A percentile compares a stretch with the other conserved stretches of the same genome.
These are phyloP conservation scores for Cladosporium cucumerinum DNA, from an alignment of 2,329 filamentous ascomycete species.

Conservation along the genomic window DNA sequence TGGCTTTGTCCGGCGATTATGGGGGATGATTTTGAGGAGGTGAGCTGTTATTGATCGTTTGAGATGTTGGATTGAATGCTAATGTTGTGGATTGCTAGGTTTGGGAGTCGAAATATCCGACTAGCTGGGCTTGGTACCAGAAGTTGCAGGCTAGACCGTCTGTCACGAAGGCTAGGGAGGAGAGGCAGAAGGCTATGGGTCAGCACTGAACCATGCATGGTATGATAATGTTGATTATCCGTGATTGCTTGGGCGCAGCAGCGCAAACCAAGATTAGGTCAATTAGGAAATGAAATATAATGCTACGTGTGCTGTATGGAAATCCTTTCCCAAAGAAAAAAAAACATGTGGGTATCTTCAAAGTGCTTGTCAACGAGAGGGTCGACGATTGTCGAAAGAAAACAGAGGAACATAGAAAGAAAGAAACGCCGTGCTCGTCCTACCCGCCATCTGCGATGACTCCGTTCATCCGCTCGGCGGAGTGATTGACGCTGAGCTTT, in stretches of 20 bases:
- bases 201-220: background rate
- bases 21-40: slow-evolving; percentile 25
- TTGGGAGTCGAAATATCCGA: slow-evolving; percentile 29
- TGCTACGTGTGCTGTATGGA: slow-evolving; percentile 6
- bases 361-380: background rate
- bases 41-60: background rate
- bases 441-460: background rate
- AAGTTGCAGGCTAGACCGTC: slow-evolving; percentile 27
- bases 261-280: background rate
- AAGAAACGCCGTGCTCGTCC: background rate
- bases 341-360: slow-evolving; percentile 10
- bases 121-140: slow-evolving; percentile 30
- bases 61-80: background rate
- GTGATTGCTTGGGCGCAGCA: background rate
- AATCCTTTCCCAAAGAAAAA: background rate
- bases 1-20: slow-evolving; percentile 29
- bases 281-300: background rate
- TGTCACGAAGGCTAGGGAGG: slow-evolving; percentile 31
- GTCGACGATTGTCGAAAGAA: background rate
- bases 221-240: background rate
- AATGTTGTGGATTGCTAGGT: slow-evolving; percentile 15
- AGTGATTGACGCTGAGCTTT: slow-evolving; percentile 2
- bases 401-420: background rate
- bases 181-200: slow-evolving; percentile 24
- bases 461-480: background rate